phyloP scores from a whole-genome alignment of 495 filamentous ascomycete genomes.

The Aspergillus indologenus region DNA sequence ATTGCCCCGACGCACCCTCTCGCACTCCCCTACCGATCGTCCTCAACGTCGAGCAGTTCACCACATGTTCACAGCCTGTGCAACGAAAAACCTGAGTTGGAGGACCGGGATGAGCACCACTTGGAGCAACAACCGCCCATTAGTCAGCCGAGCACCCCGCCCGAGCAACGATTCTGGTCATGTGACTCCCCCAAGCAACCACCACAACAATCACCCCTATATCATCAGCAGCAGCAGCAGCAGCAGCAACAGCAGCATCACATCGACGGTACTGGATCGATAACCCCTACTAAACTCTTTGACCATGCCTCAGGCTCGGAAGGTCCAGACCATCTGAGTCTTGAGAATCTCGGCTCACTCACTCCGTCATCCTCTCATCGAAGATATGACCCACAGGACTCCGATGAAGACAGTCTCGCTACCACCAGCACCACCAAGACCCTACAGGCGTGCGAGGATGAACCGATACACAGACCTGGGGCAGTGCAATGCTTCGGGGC shows the following conservation, averaged over 20 bases:
- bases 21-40: not conserved
- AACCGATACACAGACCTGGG: constrained; percentile 88
- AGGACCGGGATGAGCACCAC: not conserved
- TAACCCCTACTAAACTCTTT: not conserved
- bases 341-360: constrained; percentile 12
- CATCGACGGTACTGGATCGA: not conserved
- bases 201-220: not conserved
- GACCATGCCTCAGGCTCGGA: not conserved
- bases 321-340: not conserved
- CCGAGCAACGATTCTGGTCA: not conserved
- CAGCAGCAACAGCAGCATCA: too few relatives aligned
- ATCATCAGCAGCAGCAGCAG: not conserved
- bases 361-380: constrained; percentile 27
- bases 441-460: constrained; percentile 84
- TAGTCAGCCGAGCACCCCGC: not conserved
- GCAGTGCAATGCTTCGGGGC: constrained; percentile 86
- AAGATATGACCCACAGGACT: constrained; percentile 49
- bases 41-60: not conserved
- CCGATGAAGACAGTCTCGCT: constrained; percentile 68
- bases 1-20: constrained; percentile 54
- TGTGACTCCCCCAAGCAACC: not conserved
- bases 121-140: not conserved
- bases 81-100: not conserved
- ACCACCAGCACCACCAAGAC: constrained; percentile 69
- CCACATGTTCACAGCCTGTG: constrained; percentile 1